Conservation (phyloP, 768 basidiomycete species). For the Phaffia australis region DNA sequence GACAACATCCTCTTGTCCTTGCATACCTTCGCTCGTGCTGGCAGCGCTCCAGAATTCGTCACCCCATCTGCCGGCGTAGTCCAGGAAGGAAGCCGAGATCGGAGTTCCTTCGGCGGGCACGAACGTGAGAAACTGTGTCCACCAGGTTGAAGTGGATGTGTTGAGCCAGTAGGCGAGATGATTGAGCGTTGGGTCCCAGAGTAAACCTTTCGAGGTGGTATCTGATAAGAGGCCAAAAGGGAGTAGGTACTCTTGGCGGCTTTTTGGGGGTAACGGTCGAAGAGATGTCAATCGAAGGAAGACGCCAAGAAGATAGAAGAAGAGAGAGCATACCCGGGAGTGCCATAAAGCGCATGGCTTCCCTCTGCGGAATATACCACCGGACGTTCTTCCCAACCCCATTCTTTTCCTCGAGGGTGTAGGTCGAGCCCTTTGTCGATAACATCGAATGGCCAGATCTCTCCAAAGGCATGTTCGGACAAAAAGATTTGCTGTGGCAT, state of each 20-base stretch:
- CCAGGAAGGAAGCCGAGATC: conserved; percentile 7
- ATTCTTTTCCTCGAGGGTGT: not conserved
- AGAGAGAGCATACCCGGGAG: conserved; percentile 16
- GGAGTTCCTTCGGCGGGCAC: conserved; percentile 19
- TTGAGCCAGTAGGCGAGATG: conserved; percentile 26
- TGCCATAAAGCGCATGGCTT: conserved; percentile 25
- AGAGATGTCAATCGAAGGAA: not conserved
- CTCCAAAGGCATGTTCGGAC: conserved; percentile 25
- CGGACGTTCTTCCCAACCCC: conserved; percentile 19
- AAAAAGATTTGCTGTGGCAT: conserved; percentile 24
- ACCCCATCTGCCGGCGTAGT: conserved; percentile 26
- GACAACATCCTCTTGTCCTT: conserved; percentile 9
- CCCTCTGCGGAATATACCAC: conserved; percentile 26
- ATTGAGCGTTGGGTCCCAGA: conserved; percentile 24
- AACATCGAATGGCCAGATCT: conserved; percentile 26
- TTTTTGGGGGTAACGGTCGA: not conserved
- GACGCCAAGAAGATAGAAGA: not conserved
- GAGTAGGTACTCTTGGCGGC: conserved; percentile 23
- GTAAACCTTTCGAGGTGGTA: conserved; percentile 13
- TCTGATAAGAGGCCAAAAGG: conserved; percentile 25
- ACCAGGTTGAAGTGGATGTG: conserved; percentile 23
- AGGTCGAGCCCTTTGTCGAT: conserved; percentile 14
- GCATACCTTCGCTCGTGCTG: not conserved
- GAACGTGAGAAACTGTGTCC: conserved; percentile 22
- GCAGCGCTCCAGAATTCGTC: conserved; percentile 24